phyloP scores from a whole-genome alignment of 768 basidiomycete genomes.

The Clavaria fumosa region DNA sequence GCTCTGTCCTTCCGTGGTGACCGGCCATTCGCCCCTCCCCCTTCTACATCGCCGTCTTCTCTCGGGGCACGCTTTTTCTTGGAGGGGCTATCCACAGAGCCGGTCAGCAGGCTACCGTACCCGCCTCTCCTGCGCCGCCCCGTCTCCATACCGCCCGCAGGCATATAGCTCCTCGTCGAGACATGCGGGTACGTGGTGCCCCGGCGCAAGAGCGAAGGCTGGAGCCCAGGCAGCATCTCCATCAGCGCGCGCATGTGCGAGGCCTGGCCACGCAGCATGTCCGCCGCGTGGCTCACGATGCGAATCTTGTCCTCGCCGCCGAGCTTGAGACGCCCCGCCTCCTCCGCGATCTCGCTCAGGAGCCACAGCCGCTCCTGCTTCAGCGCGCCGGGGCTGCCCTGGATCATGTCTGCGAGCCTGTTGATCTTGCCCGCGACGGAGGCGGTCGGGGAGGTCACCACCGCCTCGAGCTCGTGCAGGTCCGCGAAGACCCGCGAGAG shows the following conservation, averaged over 20 bases:
- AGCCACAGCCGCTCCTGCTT: conserved; percentile 73
- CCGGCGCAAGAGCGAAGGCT: conserved; percentile 33
- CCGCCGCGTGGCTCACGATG: conserved; percentile 81
- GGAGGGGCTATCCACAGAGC: conserved; percentile 43
- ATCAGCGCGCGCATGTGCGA: conserved; percentile 47
- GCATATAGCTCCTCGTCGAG: conserved; percentile 50
- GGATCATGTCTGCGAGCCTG: conserved; percentile 60
- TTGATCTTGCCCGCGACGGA: conserved; percentile 71
- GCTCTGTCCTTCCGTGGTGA: conserved; percentile 52
- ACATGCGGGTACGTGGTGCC: conserved; percentile 68
- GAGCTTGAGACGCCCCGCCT: conserved; percentile 78
- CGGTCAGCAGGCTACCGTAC: conserved; percentile 37
- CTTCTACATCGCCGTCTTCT: conserved; percentile 68
- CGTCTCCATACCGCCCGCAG: conserved; percentile 43
- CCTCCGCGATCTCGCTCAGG: conserved; percentile 87
- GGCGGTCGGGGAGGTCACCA: conserved; percentile 77
- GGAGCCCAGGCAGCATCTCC: conserved; percentile 44
- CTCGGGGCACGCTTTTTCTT: conserved; percentile 45
- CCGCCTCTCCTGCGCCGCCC: conserved; percentile 45
- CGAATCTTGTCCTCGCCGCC: conserved; percentile 98
- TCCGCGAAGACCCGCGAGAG: conserved; percentile 91
- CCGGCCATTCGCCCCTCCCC: conserved; percentile 34
- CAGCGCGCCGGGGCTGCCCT: conserved; percentile 35
- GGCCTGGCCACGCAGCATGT: conserved; percentile 60
- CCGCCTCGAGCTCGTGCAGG: conserved; percentile 96